Base-by-base conservation (phyloP, 2,329 filamentous ascomycete species). In the Clonostachys sp. region DNA sequence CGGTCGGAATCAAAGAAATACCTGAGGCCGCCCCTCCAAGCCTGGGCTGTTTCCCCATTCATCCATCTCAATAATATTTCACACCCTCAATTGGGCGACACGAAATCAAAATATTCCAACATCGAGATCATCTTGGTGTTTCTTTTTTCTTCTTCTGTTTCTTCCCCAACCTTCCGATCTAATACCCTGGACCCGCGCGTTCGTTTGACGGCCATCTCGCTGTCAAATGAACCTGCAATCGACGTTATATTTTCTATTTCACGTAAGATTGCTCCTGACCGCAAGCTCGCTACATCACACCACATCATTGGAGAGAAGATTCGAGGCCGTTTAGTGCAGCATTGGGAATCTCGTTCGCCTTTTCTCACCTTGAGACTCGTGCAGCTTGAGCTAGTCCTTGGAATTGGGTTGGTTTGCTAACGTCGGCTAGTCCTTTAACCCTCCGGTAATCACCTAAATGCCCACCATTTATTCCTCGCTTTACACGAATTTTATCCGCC, bases 151-250 rank as follows among this genome's bases (percentile, higher is more conserved):
- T 51, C 24, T 51, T 46, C 42, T 44, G 44, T 52, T 49, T 53
- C 49, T 44, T 47, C 17, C 44, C 41, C 48, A 43, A 58, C 50
- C 48, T 45, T 50, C 51, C 53, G 40, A 13, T 40, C 36, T 20
- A 45, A 30, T 17, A 30, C 41, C 45, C 49, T 55, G 59, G 59
- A 55, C 61, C 68, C 70, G 89, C 90, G 90, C 89, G 89, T 85
- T 95, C 90, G 77, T 86, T 95, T 94, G 90, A 78, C 89, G 88
- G 84, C 85, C 73, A 64, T 52, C 58, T 56, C 67, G 86, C 89
- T 91, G 90, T 95, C 89, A 92, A 90, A 96, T 96, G 91, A 96
- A 94, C 90, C 90, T 96, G 91, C 90, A 91, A 75, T 74, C 72
- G 72, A 72, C 71, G 65, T 72, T 75, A 66, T 64, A 73, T 68